Evolutionary conservation across 305 asterid species (phyloP).

Genomic region (Solanum hybrid): DNA sequence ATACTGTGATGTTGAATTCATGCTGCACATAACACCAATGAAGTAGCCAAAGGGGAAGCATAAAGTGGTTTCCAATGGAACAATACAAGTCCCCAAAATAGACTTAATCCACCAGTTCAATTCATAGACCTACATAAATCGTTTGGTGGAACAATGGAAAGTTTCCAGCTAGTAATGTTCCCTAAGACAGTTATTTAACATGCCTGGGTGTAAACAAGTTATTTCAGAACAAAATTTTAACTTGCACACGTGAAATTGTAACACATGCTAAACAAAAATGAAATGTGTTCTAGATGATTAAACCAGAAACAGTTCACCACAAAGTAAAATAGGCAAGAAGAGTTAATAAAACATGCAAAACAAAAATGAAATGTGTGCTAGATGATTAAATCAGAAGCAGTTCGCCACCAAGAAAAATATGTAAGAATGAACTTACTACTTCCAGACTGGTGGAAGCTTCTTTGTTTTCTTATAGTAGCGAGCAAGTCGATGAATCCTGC

Average conservation of each 20-base stretch:
- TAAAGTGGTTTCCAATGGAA: not conserved
- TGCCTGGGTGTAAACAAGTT: not conserved
- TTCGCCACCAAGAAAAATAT: not conserved
- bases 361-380: not conserved
- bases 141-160: not conserved
- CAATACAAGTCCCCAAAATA: not conserved
- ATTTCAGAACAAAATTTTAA: not conserved
- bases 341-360: not conserved
- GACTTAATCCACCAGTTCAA: not conserved
- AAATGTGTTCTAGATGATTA: not conserved
- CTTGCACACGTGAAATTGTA: not conserved
- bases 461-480: conserved; percentile 33
- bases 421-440: conserved; percentile 12
- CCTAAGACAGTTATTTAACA: not conserved
- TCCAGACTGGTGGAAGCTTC: conserved; percentile 32
- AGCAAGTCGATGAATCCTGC: conserved; percentile 26
- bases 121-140: not conserved
- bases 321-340: not conserved
- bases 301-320: not conserved
- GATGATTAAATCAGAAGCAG: not conserved
- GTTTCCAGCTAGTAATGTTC: not conserved
- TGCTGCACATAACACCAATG: not conserved
- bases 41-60: not conserved
- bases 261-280: not conserved
- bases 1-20: not conserved